Conservation (phyloP, 192 early-diverging fungal genomes). For the Backusella parvicylindrica region DNA sequence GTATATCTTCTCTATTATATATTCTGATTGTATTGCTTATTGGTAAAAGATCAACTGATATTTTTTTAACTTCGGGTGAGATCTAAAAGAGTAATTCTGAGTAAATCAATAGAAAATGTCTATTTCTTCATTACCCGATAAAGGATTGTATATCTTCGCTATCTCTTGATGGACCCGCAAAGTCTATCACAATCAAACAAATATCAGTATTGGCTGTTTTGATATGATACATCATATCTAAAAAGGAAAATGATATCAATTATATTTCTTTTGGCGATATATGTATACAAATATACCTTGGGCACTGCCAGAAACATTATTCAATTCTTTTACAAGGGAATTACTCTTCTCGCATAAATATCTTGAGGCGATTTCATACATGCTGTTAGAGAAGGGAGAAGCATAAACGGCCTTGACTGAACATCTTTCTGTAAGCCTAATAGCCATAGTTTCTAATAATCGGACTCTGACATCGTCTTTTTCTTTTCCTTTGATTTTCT, state of each 20-base stretch:
- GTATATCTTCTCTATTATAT: constrained; percentile 12
- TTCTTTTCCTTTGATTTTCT: constrained; percentile 6
- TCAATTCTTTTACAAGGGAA: constrained; percentile 3
- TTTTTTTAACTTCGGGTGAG: constrained; percentile 10
- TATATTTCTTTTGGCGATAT: constrained; percentile 3
- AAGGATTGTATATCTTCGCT: neutral
- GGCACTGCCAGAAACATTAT: constrained; percentile 6
- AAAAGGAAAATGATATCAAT: constrained; percentile 11
- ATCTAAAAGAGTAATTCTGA: constrained; percentile 6
- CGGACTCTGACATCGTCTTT: constrained; percentile 1
- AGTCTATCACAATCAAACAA: constrained; percentile 11
- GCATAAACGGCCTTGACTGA: neutral
- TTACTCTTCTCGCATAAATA: constrained; percentile 1
- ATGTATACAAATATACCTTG: constrained; percentile 3
- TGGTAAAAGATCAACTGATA: constrained; percentile 5
- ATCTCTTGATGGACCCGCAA: constrained; percentile 6
- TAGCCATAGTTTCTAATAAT: constrained; percentile 7
- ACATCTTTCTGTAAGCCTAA: constrained; percentile 9
- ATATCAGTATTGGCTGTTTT: constrained; percentile 3
- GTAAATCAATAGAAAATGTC: neutral
- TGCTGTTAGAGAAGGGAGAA: constrained; percentile 2
- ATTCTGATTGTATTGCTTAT: constrained; percentile 1
- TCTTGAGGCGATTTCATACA: constrained; percentile 6
- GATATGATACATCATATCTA: constrained; percentile 8
- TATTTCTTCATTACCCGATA: constrained; percentile 13